Percentiles rank a stretch among this genome's conserved stretches.
Conservation (phyloP, 257 asterid species). For the Lantana camara region DNA sequence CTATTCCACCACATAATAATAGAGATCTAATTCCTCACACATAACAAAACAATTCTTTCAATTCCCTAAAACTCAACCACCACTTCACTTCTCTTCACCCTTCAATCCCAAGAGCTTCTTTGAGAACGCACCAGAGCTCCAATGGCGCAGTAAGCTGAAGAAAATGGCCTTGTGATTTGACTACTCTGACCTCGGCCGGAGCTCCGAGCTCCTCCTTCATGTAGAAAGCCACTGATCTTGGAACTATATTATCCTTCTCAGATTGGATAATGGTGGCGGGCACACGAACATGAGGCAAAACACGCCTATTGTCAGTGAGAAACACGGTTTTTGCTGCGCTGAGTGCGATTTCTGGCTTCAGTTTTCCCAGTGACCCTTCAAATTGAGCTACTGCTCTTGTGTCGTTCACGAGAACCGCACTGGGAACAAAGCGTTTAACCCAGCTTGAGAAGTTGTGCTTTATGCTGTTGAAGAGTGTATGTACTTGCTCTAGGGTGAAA, state of each 20-base stretch:
- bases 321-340: background rate
- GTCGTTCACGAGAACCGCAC: background rate
- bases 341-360: background rate
- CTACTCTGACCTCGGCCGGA: background rate
- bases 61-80: too few species aligned
- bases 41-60: too few species aligned
- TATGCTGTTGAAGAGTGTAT: background rate
- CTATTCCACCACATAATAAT: too few species aligned
- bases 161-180: constrained; percentile 8
- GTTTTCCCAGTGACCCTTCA: background rate
- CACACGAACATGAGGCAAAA: background rate
- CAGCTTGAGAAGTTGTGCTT: background rate
- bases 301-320: background rate
- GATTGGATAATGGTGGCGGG: constrained; percentile 13
- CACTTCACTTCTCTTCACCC: background rate
- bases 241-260: background rate
- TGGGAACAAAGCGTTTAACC: background rate
- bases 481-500: background rate
- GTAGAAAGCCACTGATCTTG: constrained; percentile 6
- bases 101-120: background rate
- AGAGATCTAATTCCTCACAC: too few species aligned
- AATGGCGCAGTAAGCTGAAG: constrained; percentile 1
- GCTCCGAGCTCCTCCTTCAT: background rate
- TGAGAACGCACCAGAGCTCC: background rate
- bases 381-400: background rate